Percentiles rank a stretch among this genome's conserved stretches.
These are phyloP conservation scores for Trichoderma gracile DNA, from an alignment of 2,329 filamentous ascomycete species.

Conservation along the genomic window DNA sequence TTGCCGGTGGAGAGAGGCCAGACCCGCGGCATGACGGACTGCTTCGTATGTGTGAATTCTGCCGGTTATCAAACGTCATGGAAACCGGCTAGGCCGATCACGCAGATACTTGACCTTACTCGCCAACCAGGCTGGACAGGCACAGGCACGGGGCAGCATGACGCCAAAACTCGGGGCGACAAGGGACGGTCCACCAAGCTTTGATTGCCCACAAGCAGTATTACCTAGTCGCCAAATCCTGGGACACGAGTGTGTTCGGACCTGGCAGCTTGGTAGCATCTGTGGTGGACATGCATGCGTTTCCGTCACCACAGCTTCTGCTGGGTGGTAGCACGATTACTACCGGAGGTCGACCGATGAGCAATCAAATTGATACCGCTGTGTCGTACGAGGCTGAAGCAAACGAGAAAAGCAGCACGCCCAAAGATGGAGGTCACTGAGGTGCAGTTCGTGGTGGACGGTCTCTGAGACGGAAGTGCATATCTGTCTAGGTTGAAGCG, in stretches of 20 bases:
- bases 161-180: slow-evolving; percentile 25
- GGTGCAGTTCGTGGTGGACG: neutral
- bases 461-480: too few relatives aligned
- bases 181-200: slow-evolving; percentile 5
- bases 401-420: neutral
- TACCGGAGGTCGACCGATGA: neutral
- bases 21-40: neutral
- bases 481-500: too few relatives aligned
- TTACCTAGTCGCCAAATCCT: too few relatives aligned
- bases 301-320: neutral
- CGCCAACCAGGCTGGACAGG: neutral
- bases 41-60: neutral
- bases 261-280: too few relatives aligned
- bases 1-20: neutral
- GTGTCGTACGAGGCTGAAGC: slow-evolving; percentile 3
- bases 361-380: slow-evolving; percentile 7
- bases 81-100: slow-evolving; percentile 15
- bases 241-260: too few relatives aligned
- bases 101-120: neutral
- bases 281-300: neutral
- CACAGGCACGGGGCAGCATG: slow-evolving; percentile 11
- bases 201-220: slow-evolving; percentile 1
- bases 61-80: neutral
- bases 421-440: neutral
- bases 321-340: neutral